Evolutionary conservation across 495 filamentous ascomycete species (phyloP), one percentile per base, ranked within the genome.

Genomic region (Podospora didyma): DNA sequence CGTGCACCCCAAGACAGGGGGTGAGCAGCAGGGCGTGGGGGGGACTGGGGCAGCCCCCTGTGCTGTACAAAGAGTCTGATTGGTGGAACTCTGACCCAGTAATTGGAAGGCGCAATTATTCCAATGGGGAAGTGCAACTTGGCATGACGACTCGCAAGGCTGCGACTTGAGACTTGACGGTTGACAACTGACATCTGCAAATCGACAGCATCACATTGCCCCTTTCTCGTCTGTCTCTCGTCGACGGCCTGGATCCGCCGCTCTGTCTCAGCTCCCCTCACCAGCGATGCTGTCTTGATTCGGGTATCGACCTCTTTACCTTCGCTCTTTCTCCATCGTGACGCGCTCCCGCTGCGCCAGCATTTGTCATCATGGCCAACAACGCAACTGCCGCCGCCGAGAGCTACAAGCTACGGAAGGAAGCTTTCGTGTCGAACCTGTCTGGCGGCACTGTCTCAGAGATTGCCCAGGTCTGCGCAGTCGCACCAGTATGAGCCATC

Each of bases 381-480:
- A 61, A 64, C 56, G 53, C 69, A 47, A 68, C 71, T 42, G 61
- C 66, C 14, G 49, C 66, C 9, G 60, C 68, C 34, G 69, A 62
- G 14, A 85, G 77, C 71, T 93, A 96, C 75, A 99, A 97, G 75
- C 81, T 86, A 50, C 80, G 85, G 49, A 99, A 97, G 70, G 92
- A 96, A 78, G 90, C 89, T 54, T 96, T 96, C 66, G 94, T 99
- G 62, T 96, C 93, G 19, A 88, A 90, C 67, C 84, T 96, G 31
- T 84, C 86, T n/a, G 94, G 94, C 37, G 90, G 93, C 39, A 77
- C 81, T 14, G 86, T 97, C 47, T 67, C 74, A 24, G 94, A 99
- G 66, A 93, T 99, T 74, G 92, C 96, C 62, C 76, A 79, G 57
- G 87, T 97, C 46, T 89, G 88, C 39, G 80, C 87, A 6, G 86